Evolutionary conservation across 257 asterid genomes (phyloP), one percentile per base, ranked within the genome.

Genomic region (Coffea eugenioides): DNA sequence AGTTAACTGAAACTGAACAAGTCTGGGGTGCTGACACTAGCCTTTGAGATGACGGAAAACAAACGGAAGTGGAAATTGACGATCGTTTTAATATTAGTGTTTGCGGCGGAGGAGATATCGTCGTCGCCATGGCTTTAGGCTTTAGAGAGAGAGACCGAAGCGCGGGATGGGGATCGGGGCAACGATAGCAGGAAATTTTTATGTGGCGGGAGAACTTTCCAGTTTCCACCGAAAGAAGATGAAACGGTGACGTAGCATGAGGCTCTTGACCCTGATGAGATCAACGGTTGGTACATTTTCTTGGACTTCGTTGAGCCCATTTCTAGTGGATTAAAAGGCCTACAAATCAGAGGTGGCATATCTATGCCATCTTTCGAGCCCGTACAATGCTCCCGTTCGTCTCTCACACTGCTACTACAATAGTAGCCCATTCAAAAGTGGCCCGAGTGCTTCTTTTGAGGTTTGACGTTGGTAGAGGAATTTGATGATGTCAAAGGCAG

Each of bases 61-160:
- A 52, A 67, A 76, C 72, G 49, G 81, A 70, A 73, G 79, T 46
- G 39, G 56, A 61, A 75, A n/a, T 34, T 27, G 27, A 59, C 6
- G 25, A 68, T 9, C 56, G 75, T 39, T 52, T 76, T 45, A 81
- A 77, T 49, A 77, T 69, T 66, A 85, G 79, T 75, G 61, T 36
- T 72, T 80, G 88, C 21, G 74, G 69, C 21, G 74, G 69, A 77
- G 84, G 57, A 52, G 57, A 83, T 31, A 84, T 77, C 81, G 84
- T 23, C 65, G 79, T 81, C 81, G 89, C 88, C 90, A 91, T 91
- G 20, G 43, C 8, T 67, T 49, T 13, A 23, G 34, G 34, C 34
- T 31, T 31, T 31, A 31, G 34, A 31, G 59, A 5, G 73, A 45
- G 56, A 16, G 49, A 65, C 43, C 43, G 43, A 31, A 31, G 1